A percentile compares a stretch with the other conserved stretches of the same genome.
Evolutionary conservation across 2,329 filamentous ascomycete species (phyloP).

Genomic region (Neofusicoccum umdonicola): DNA sequence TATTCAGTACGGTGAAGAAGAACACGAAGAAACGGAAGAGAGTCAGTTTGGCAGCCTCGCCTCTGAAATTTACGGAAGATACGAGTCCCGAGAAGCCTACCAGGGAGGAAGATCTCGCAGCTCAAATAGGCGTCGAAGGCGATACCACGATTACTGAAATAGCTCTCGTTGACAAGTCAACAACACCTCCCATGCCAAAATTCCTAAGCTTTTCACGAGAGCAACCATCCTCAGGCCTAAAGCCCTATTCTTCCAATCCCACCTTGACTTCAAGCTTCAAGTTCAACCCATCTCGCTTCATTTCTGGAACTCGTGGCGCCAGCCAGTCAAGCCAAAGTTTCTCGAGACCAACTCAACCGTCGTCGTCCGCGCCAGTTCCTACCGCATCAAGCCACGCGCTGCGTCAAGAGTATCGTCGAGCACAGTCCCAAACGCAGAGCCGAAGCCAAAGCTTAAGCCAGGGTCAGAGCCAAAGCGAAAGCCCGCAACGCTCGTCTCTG

Average conservation of each 20-base stretch:
- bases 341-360: neutral
- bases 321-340: neutral
- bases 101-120: neutral
- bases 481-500: neutral
- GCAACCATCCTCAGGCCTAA: neutral
- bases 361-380: neutral
- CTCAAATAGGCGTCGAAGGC: neutral
- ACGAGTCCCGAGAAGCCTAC: neutral
- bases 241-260: neutral
- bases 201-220: neutral
- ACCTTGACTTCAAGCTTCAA: neutral
- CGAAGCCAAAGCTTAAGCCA: neutral
- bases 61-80: neutral
- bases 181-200: neutral
- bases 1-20: constrained; percentile 44
- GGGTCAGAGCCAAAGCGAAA: neutral
- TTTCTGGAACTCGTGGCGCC: neutral
- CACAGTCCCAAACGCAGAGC: neutral
- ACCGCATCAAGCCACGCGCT: neutral
- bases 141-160: neutral
- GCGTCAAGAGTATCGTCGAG: neutral
- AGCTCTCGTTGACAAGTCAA: neutral
- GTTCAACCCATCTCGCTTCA: neutral
- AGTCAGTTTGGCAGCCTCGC: constrained; percentile 4
- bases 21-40: constrained; percentile 16